Percentiles rank a stretch among this genome's conserved stretches.
Evolutionary conservation across 441 rosid species (phyloP).

Genomic region (Manihot esculenta): DNA sequence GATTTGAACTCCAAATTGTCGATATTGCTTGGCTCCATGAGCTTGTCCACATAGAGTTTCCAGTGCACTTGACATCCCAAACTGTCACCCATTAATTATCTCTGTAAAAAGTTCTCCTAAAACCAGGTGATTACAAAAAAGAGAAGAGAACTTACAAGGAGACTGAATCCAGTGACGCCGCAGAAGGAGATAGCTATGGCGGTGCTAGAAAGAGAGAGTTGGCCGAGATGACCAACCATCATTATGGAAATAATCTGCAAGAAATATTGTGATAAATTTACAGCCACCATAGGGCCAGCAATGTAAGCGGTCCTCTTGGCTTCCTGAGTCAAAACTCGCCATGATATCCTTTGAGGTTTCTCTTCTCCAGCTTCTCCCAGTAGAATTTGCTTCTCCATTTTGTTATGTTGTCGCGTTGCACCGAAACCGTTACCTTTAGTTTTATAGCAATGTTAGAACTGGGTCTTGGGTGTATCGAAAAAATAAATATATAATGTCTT

Average conservation of each 20-base stretch:
- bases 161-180: constrained; percentile 44
- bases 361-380: constrained; percentile 10
- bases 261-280: constrained; percentile 29
- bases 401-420: too few species aligned
- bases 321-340: constrained; percentile 25
- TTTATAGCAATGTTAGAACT: too few species aligned
- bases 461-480: too few species aligned
- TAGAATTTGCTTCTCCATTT: constrained; percentile 26
- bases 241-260: constrained; percentile 33
- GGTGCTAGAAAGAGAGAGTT: constrained; percentile 47
- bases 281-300: constrained; percentile 45
- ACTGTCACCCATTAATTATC: constrained; percentile 33
- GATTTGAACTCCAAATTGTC: constrained; percentile 53
- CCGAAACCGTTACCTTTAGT: too few species aligned
- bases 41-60: constrained; percentile 86
- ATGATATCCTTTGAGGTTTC: background rate
- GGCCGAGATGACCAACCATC: constrained; percentile 49
- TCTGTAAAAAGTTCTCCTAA: background rate
- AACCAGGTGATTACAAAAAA: background rate
- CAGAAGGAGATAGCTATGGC: constrained; percentile 46
- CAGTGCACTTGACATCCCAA: constrained; percentile 66
- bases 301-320: constrained; percentile 29
- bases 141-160: constrained; percentile 25
- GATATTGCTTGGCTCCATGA: constrained; percentile 63
- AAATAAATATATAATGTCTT: too few species aligned